Base-by-base conservation (phyloP, 2,329 filamentous ascomycete genomes). In the Pyrenochaeta sp. region DNA sequence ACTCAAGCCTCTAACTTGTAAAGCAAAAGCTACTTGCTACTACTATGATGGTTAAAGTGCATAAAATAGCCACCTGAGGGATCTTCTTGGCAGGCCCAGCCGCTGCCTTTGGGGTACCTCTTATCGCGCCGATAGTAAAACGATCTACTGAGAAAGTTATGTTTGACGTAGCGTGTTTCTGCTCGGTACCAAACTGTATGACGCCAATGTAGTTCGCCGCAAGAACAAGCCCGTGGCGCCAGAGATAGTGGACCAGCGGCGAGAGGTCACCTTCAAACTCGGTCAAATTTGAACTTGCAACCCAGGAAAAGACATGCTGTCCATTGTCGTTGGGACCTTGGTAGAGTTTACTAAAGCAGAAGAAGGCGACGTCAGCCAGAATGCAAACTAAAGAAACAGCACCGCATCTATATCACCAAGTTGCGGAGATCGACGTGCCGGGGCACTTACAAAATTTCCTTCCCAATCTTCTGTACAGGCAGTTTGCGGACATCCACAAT, bases 271-370 rank as follows among this genome's bases (percentile, higher is more conserved):
- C 46, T 14, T 49, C 37, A 12, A 49, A 49, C 4, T 35, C 29
- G n/a, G 46, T 36, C 27, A 5, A n/a, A 21, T 49, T 43, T 10
- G 37, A 29, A 20, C 29, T 31, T 29, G 46, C 27, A 20, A 49
- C 31, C 46, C 46, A 49, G 12, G 46, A 43, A 31, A 49, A 49
- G 15, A 49, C 46, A 10, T 42, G 18, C n/a, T 49, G 46, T 36
- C 46, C 37, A 29, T 49, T 49, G 18, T 49, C 46, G 31, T 49
- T 49, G 18, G 37, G 31, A 12, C 46, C 46, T 36, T 49, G 46
- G n/a, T 49, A 49, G 18, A 49, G 46, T 14, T 27, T 48, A 32
- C 27, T 41, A 32, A 12, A 41, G 12, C 18, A 14, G 9, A 18
- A 36, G 12, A 9, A 35, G 20, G 23, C 14, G 7, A 15, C 5